Evolutionary conservation across 805 yeast species (phyloP).

Genomic region (Cyberlindnera mississippiensis): DNA sequence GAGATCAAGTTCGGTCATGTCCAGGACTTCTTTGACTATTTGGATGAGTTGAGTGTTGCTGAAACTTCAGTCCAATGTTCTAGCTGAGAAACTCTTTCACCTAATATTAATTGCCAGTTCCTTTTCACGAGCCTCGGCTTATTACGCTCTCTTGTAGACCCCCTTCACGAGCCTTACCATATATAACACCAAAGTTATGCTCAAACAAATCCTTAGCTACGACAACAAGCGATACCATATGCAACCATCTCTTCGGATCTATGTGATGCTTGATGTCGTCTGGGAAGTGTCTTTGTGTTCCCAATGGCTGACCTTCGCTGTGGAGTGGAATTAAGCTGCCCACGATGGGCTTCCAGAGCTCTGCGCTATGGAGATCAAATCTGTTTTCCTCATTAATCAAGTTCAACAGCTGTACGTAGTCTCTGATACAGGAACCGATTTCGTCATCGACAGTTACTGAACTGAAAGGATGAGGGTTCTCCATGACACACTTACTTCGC

Average conservation of each 20-base stretch:
- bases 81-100: not conserved
- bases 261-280: constrained; percentile 3
- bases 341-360: not conserved
- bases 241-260: constrained; percentile 1
- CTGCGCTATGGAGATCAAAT: not conserved
- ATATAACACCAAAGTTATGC: no score
- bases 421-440: no score
- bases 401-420: no score
- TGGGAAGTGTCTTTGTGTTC: constrained; percentile 2
- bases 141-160: no score
- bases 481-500: no score
- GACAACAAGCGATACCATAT: not conserved
- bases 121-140: no score
- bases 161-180: no score
- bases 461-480: no score
- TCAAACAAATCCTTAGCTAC: constrained; percentile 3
- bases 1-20: constrained; percentile 20
- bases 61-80: constrained; percentile 12
- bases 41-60: constrained; percentile 16
- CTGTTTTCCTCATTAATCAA: no score
- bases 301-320: not conserved
- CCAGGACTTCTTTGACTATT: constrained; percentile 20
- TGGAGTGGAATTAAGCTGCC: no score
- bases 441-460: no score
- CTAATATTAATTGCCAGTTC: no score